Conservation (phyloP, 176 grass and related monocot genomes). For the Bothriochloa decipiens region DNA sequence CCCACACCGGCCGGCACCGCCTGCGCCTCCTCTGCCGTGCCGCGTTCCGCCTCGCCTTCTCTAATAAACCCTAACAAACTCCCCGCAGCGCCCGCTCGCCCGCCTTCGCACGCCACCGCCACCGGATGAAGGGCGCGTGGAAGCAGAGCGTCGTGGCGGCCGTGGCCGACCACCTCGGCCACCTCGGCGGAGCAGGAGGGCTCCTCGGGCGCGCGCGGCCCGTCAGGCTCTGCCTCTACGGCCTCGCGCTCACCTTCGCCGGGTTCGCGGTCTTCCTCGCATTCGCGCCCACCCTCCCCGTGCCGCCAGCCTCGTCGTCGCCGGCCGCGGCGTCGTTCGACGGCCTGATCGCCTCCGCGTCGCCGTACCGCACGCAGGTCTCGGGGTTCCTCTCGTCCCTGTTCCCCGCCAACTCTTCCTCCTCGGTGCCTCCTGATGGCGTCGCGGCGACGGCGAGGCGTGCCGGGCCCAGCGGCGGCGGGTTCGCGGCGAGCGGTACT, state of each 20-base stretch:
- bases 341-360: slow-evolving; percentile 64
- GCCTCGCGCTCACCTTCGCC: slow-evolving; percentile 64
- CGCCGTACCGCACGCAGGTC: slow-evolving; percentile 65
- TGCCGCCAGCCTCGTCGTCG: slow-evolving; percentile 28
- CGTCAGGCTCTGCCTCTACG: slow-evolving; percentile 73
- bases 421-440: slow-evolving; percentile 1
- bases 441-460: neutral
- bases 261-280: slow-evolving; percentile 63
- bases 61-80: neutral
- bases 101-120: neutral
- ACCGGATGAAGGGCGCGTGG: slow-evolving; percentile 55
- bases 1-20: neutral
- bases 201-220: slow-evolving; percentile 24
- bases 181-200: neutral
- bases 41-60: neutral
- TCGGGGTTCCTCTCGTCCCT: slow-evolving; percentile 66
- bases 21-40: neutral
- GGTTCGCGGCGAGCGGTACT: neutral
- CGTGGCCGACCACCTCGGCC: slow-evolving; percentile 46
- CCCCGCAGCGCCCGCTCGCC: slow-evolving; percentile 6
- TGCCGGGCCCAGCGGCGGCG: slow-evolving; percentile 26
- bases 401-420: slow-evolving; percentile 63
- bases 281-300: slow-evolving; percentile 59
- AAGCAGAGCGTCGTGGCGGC: slow-evolving; percentile 42
- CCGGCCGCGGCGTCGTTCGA: slow-evolving; percentile 57